Base-by-base conservation (phyloP, 2,329 filamentous ascomycete species). In the Septoria linicola region DNA sequence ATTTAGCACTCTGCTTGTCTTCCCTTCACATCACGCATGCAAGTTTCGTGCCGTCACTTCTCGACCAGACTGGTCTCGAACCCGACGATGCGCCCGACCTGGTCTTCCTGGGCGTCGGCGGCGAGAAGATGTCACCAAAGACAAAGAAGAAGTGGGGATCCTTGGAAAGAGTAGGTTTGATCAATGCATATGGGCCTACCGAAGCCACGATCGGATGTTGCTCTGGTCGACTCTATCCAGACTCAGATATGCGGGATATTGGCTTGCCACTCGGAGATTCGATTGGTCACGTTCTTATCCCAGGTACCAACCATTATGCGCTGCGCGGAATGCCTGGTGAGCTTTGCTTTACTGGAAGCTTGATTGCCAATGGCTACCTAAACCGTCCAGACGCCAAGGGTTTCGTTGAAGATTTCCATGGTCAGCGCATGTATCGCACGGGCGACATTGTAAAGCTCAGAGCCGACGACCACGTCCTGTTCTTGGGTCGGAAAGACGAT, bases 401-500 rank as follows among this genome's bases (percentile, higher is more conserved):
- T 13, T 56, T 53, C 21, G 46, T 48, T 2, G 50, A 53, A 11
- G 30, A 56, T 17, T 53, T 48, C 41, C 41, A 40, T 31, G 50
- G 50, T 1, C 16, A 51, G 25, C 48, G 44, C 13, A 49, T 57
- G 41, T 59, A 59, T 41, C 47, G 49, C 11, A 63, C 61, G 14
- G 61, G 60, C 23, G 61, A 63, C 41, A 36, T 63, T 23, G 61
- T 60, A 1, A 53, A 56, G 20, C 80, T 83, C 1, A 43, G 35
- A 20, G 52, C 58, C 30, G 49, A 55, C 17, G 48, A 42, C 8
- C 53, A 62, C 41, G 27, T 63, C 14, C 35, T 49, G 17, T 87
- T 91, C 32, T 68, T 81, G 8, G 87, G 87, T 11, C 80, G 88
- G 21, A 75, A 84, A 16, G 88, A 92, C 59, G 84, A 85, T 53